phyloP scores from a whole-genome alignment of 2,329 filamentous ascomycete genomes.

The Aphanocladium album region DNA sequence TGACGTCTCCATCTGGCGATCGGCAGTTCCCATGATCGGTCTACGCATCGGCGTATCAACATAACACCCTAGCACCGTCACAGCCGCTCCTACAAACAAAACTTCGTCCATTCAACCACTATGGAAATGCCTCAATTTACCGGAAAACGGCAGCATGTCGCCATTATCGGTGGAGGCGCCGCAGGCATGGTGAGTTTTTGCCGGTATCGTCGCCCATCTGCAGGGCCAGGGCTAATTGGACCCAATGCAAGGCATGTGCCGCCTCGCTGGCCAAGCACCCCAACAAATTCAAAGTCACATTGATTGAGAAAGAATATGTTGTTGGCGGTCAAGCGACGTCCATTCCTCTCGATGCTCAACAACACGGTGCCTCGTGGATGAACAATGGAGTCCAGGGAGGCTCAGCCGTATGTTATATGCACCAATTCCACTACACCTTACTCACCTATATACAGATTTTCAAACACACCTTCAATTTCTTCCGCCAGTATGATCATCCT shows the following conservation, averaged over 20 bases:
- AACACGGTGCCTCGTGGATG: slow-evolving; percentile 54
- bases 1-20: slow-evolving; percentile 9
- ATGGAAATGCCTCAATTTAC: not conserved
- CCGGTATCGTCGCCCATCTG: not conserved
- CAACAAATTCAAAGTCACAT: slow-evolving; percentile 59
- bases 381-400: slow-evolving; percentile 62
- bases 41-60: not conserved
- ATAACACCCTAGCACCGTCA: not conserved
- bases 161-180: slow-evolving; percentile 58
- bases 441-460: slow-evolving; percentile 46
- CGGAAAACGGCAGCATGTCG: slow-evolving; percentile 40
- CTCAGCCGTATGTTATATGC: slow-evolving; percentile 24
- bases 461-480: slow-evolving; percentile 63
- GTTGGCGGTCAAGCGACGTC: slow-evolving; percentile 59
- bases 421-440: not conserved
- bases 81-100: not conserved
- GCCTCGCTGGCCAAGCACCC: slow-evolving; percentile 61
- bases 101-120: not conserved
- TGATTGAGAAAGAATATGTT: slow-evolving; percentile 54
- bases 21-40: not conserved
- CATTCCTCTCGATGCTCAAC: slow-evolving; percentile 51
- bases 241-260: slow-evolving; percentile 50
- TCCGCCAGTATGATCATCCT: slow-evolving; percentile 50
- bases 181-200: slow-evolving; percentile 50
- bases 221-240: not conserved